Evolutionary conservation across 805 yeast genomes (phyloP).

Genomic region (Cyberlindnera galapagoensis): DNA sequence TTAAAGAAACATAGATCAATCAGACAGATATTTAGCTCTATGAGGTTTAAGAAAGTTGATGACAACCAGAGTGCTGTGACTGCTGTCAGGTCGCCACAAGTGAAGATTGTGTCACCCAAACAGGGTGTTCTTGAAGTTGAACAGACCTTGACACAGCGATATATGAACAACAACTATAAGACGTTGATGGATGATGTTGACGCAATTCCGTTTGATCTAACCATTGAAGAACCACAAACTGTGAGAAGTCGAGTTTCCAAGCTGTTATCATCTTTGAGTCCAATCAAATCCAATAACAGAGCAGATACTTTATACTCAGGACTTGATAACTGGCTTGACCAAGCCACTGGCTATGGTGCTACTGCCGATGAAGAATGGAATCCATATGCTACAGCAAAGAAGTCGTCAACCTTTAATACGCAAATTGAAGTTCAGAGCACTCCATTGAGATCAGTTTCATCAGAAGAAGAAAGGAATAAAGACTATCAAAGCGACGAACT

Average conservation of each 20-base stretch:
- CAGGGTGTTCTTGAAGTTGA: constrained; percentile 5
- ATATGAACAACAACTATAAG: constrained; percentile 18
- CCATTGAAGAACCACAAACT: constrained; percentile 7
- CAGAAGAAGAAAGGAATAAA: neutral
- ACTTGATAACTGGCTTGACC: constrained; percentile 5
- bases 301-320: constrained; percentile 1
- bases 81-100: neutral
- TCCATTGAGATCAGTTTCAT: too few relatives aligned
- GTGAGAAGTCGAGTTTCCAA: constrained; percentile 8
- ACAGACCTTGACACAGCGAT: constrained; percentile 23
- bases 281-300: constrained; percentile 4
- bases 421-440: neutral
- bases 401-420: constrained; percentile 5
- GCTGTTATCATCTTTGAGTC: constrained; percentile 15
- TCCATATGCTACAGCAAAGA: constrained; percentile 19
- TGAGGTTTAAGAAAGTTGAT: constrained; percentile 1
- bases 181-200: constrained; percentile 20
- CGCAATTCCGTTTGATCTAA: constrained; percentile 20
- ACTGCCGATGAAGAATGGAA: constrained; percentile 12
- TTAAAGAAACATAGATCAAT: constrained; percentile 5
- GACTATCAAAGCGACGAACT: neutral
- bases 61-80: too few relatives aligned
- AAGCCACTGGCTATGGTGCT: constrained; percentile 1
- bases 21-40: constrained; percentile 7
- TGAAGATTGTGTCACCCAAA: neutral